Conservation (phyloP, 345 rosid species). For the Kernera saxatilis region DNA sequence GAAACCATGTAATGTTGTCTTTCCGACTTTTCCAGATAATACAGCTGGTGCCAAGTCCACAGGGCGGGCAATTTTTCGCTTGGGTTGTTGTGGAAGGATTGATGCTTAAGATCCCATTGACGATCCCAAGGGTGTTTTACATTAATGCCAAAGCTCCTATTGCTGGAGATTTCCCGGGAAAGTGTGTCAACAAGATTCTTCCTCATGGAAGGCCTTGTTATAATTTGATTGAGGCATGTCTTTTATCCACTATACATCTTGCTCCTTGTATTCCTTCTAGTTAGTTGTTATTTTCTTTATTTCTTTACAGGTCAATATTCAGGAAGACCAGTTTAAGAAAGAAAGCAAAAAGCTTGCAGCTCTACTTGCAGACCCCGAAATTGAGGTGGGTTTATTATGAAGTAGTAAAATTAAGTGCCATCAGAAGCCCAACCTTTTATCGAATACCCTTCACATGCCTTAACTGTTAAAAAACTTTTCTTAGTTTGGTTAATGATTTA, state of each 20-base stretch:
- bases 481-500: not conserved
- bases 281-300: conserved; percentile 4
- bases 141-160: conserved; percentile 63
- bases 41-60: conserved; percentile 68
- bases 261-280: conserved; percentile 1
- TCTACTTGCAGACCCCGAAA: conserved; percentile 88
- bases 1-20: conserved; percentile 11
- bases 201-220: conserved; percentile 77
- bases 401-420: not conserved
- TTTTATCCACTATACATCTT: conserved; percentile 13
- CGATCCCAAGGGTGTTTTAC: conserved; percentile 72
- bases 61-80: conserved; percentile 58
- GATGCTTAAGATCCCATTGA: conserved; percentile 85
- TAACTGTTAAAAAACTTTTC: not conserved
- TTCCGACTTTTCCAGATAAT: conserved; percentile 50
- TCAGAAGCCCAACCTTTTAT: conserved; percentile 11
- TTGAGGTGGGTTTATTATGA: conserved; percentile 56
- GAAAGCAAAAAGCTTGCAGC: conserved; percentile 77
- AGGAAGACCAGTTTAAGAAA: conserved; percentile 62
- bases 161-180: conserved; percentile 72
- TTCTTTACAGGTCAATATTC: conserved; percentile 48
- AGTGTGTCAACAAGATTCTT: conserved; percentile 70
- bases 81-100: conserved; percentile 92
- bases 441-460: not conserved
- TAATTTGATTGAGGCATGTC: conserved; percentile 71